Conservation (phyloP, 352 stramenopile species). For the Phytophthora sp. region DNA sequence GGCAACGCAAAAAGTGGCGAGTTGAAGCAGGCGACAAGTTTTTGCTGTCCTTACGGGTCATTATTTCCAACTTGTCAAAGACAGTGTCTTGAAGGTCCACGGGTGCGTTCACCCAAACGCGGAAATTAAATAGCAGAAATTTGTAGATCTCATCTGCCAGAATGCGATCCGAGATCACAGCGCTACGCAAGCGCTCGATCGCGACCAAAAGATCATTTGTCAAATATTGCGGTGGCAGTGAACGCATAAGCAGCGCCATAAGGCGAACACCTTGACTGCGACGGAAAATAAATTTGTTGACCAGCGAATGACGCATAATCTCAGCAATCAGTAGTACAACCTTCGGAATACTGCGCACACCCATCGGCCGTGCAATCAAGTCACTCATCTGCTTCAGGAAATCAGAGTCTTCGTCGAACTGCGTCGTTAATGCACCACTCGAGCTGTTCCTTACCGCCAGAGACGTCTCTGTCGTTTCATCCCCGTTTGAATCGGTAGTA, state of each 20-base stretch:
- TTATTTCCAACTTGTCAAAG: constrained; percentile 85
- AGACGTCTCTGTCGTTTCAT: constrained; percentile 1
- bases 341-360: constrained; percentile 70
- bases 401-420: constrained; percentile 80
- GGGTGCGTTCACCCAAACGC: constrained; percentile 81
- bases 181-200: constrained; percentile 75
- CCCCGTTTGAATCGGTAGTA: constrained; percentile 10
- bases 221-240: constrained; percentile 69
- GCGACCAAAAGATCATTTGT: constrained; percentile 69
- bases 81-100: constrained; percentile 71
- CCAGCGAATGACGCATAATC: constrained; percentile 85
- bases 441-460: constrained; percentile 11
- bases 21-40: constrained; percentile 76
- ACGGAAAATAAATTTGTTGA: constrained; percentile 90
- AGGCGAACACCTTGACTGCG: constrained; percentile 77
- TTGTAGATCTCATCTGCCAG: constrained; percentile 85
- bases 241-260: constrained; percentile 71
- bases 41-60: constrained; percentile 75
- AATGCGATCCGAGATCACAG: constrained; percentile 81
- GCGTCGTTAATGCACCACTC: constrained; percentile 40
- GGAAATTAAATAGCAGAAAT: constrained; percentile 87
- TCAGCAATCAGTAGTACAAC: constrained; percentile 81
- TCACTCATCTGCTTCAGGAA: constrained; percentile 81
- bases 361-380: constrained; percentile 74
- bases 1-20: constrained; percentile 78